phyloP scores from a whole-genome alignment of 371 early-diverging fungal genomes.

The Apophysomyces variabilis region DNA sequence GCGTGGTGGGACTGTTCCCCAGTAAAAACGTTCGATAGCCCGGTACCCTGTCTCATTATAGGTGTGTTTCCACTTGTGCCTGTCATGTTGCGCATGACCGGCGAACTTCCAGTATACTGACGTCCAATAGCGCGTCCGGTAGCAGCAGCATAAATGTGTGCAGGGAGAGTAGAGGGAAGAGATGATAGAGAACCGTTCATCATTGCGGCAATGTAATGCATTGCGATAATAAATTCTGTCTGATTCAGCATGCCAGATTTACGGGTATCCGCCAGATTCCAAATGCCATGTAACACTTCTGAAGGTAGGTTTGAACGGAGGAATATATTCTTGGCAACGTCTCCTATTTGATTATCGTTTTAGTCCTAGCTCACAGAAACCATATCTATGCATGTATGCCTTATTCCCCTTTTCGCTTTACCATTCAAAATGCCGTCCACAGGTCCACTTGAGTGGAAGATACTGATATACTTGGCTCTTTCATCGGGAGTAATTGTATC shows the following conservation, averaged over 20 bases:
- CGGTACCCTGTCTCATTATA: background rate
- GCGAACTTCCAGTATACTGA: conserved; percentile 16
- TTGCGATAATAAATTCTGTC: conserved; percentile 80
- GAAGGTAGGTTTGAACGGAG: conserved; percentile 55
- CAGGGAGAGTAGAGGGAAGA: conserved; percentile 66
- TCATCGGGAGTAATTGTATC: conserved; percentile 65
- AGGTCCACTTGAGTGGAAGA: conserved; percentile 74
- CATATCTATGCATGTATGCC: conserved; percentile 11
- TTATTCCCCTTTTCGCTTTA: background rate
- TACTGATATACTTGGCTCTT: conserved; percentile 64
- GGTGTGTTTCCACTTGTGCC: background rate
- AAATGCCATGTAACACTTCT: conserved; percentile 54
- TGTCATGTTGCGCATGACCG: conserved; percentile 12
- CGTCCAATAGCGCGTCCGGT: conserved; percentile 39
- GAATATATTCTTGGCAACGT: conserved; percentile 54
- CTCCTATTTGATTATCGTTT: conserved; percentile 28
- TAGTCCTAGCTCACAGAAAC: too few species aligned
- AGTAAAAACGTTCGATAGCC: conserved; percentile 9
- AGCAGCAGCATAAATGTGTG: conserved; percentile 61
- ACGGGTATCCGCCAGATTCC: conserved; percentile 75
- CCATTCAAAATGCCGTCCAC: conserved; percentile 62
- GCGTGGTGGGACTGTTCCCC: conserved; percentile 18
- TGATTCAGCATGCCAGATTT: conserved; percentile 68
- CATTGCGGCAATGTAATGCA: conserved; percentile 76
- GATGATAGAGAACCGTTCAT: conserved; percentile 61